These are phyloP conservation scores for Claviceps sp. DNA, from an alignment of 2,329 filamentous ascomycete genomes.

Conservation along the genomic window DNA sequence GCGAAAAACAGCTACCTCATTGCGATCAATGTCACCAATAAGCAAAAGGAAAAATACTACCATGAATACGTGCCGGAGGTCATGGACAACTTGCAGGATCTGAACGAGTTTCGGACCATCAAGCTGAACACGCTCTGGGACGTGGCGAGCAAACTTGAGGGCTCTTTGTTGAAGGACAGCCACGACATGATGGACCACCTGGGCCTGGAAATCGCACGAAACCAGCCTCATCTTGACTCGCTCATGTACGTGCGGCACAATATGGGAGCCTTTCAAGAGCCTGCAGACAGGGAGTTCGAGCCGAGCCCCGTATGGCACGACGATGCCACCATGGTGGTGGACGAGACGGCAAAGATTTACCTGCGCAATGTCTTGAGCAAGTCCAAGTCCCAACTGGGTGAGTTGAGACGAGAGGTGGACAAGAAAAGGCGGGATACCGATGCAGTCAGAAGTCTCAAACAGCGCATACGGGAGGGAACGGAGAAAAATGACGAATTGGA, in stretches of 20 bases:
- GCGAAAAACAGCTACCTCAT: slow-evolving; percentile 97
- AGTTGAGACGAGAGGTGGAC: slow-evolving; percentile 71
- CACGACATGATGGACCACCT: slow-evolving; percentile 60
- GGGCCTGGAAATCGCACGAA: slow-evolving; percentile 69
- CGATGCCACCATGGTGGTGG: slow-evolving; percentile 71
- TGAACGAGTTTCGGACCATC: slow-evolving; percentile 75
- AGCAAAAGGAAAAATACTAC: slow-evolving; percentile 94
- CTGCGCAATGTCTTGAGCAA: slow-evolving; percentile 84
- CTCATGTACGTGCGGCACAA: slow-evolving; percentile 98
- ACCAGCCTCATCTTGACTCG: slow-evolving; percentile 78
- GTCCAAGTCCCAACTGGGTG: slow-evolving; percentile 71
- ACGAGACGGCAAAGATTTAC: slow-evolving; percentile 80
- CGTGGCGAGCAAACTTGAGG: slow-evolving; percentile 65
- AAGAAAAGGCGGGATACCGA: slow-evolving; percentile 81
- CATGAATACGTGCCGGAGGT: slow-evolving; percentile 92
- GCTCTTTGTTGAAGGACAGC: slow-evolving; percentile 62
- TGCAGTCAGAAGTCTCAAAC: slow-evolving; percentile 55
- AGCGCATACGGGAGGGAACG: slow-evolving; percentile 65
- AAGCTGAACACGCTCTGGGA: slow-evolving; percentile 82
- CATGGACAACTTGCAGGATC: slow-evolving; percentile 83
- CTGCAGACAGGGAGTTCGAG: slow-evolving; percentile 74
- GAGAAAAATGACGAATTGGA: slow-evolving; percentile 84
- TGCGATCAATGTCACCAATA: slow-evolving; percentile 90
- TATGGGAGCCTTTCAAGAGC: slow-evolving; percentile 68
- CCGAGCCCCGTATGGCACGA: slow-evolving; percentile 96